A percentile compares a stretch with the other conserved stretches of the same genome.
Evolutionary conservation across 192 early-diverging fungal genomes (phyloP).

Genomic region (Backusella westeae): DNA sequence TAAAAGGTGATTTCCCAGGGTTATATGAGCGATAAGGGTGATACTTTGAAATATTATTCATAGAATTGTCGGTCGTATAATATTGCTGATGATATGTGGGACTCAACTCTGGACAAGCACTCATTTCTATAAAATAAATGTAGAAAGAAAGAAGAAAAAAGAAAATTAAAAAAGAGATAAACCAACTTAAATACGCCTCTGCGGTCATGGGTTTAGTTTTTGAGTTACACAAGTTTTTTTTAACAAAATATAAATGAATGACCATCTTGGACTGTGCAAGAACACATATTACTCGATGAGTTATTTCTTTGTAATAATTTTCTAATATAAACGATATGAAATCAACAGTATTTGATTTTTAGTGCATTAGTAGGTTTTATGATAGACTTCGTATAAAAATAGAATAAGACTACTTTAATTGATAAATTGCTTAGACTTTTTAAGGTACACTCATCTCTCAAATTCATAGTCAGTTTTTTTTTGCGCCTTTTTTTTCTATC

Average conservation of each 20-base stretch:
- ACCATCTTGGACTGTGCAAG: background rate
- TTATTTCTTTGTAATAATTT: background rate
- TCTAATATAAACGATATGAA: background rate
- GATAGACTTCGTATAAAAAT: background rate
- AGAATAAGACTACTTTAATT: background rate
- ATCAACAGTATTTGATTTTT: background rate
- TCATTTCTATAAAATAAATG: conserved; percentile 1
- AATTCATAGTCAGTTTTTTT: conserved; percentile 3
- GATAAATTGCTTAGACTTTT: conserved; percentile 2
- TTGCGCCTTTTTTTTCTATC: background rate
- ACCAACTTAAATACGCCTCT: conserved; percentile 1
- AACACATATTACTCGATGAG: background rate
- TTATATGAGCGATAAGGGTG: background rate
- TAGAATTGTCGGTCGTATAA: background rate
- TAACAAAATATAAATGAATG: background rate
- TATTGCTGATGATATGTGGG: conserved; percentile 4
- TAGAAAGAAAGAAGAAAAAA: conserved; percentile 2
- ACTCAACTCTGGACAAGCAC: conserved; percentile 11
- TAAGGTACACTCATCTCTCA: conserved; percentile 5
- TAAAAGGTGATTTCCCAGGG: background rate
- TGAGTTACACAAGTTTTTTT: background rate
- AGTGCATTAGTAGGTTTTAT: background rate
- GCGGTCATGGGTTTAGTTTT: background rate
- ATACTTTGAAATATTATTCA: background rate
- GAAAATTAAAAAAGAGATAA: conserved; percentile 5